Percentiles rank a stretch among this genome's conserved stretches.
Evolutionary conservation across 768 basidiomycete species (phyloP).

Genomic region (Trametes cingulata): DNA sequence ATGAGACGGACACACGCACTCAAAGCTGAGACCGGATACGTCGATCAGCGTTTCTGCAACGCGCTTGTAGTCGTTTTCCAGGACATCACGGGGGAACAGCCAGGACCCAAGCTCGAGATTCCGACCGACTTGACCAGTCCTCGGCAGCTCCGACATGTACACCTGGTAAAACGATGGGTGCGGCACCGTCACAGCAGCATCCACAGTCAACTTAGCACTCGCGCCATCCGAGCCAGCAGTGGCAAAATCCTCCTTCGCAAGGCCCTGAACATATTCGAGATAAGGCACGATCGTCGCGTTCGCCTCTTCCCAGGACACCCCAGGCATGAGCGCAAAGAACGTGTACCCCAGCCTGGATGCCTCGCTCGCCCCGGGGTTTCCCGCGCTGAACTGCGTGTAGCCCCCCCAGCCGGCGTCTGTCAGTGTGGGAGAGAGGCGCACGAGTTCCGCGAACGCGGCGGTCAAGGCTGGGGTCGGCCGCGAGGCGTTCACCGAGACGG

Average conservation of each 20-base stretch:
- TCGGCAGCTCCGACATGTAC: constrained; percentile 6
- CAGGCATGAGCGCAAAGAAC: constrained; percentile 26
- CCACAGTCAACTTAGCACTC: constrained; percentile 22
- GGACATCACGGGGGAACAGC: constrained; percentile 17
- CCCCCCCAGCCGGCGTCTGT: constrained; percentile 50
- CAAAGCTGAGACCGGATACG: neutral
- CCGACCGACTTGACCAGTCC: constrained; percentile 5
- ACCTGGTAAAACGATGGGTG: constrained; percentile 11
- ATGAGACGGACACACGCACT: too few species aligned
- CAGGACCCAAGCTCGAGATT: constrained; percentile 17
- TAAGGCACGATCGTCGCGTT: constrained; percentile 38
- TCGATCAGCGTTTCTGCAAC: constrained; percentile 11
- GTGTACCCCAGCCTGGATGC: neutral
- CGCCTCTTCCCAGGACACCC: constrained; percentile 37
- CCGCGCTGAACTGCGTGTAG: constrained; percentile 23
- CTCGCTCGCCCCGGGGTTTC: constrained; percentile 18
- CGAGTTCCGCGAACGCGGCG: constrained; percentile 20
- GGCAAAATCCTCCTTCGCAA: constrained; percentile 18
- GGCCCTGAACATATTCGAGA: constrained; percentile 30
- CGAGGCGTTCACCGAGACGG: neutral
- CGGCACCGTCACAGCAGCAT: constrained; percentile 11
- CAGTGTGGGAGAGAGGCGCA: constrained; percentile 34
- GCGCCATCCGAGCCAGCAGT: constrained; percentile 1
- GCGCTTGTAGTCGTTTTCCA: constrained; percentile 10
- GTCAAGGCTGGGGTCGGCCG: neutral